phyloP scores from a whole-genome alignment of 2,329 filamentous ascomycete species.

The Trichoderma atrobrunneum region DNA sequence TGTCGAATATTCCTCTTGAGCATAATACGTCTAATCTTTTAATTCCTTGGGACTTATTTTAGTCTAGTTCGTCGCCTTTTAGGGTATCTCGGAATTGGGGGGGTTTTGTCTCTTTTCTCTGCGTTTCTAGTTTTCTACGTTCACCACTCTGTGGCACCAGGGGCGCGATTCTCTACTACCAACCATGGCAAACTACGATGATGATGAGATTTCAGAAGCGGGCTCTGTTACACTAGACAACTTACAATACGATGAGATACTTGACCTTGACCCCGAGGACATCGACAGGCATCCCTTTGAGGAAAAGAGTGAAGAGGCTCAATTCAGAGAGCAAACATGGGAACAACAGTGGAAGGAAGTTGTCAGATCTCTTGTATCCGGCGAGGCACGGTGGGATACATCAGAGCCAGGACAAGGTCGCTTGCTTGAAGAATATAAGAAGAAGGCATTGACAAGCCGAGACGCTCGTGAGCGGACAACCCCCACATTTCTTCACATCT shows the following conservation, averaged over 20 bases:
- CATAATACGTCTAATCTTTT: neutral
- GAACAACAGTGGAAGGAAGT: neutral
- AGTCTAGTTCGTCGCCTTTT: neutral
- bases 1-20: neutral
- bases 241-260: neutral
- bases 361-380: neutral
- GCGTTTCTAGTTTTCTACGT: neutral
- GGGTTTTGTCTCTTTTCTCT: neutral
- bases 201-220: neutral
- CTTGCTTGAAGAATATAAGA: neutral
- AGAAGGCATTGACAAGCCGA: neutral
- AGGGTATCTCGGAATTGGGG: neutral
- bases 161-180: neutral
- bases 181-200: neutral
- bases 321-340: neutral
- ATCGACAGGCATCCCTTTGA: neutral
- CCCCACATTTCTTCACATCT: neutral
- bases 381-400: neutral
- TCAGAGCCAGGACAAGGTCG: neutral
- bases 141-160: neutral
- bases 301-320: neutral
- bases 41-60: neutral
- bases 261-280: neutral
- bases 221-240: neutral
- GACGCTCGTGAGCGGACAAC: neutral